phyloP scores from a whole-genome alignment of 495 filamentous ascomycete species.

The Recurvomyces mirabilis region DNA sequence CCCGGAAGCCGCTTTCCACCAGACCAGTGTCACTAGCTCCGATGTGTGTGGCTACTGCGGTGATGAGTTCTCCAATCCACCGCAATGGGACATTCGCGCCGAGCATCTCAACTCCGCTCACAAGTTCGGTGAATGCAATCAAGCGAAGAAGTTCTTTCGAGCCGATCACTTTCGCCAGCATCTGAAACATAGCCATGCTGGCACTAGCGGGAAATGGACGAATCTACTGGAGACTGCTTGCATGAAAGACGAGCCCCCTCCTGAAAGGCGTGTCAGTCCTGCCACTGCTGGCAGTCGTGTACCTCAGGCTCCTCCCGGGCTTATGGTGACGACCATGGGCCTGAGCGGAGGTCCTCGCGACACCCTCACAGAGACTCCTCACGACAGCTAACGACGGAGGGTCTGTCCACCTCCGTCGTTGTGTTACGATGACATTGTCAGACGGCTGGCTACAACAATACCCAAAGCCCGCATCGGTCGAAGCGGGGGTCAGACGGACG shows the following conservation, averaged over 20 bases:
- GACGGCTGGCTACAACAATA: no score
- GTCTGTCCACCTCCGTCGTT: no score
- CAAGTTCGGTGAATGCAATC: constrained; percentile 97
- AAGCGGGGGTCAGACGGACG: no score
- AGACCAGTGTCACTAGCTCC: constrained; percentile 41
- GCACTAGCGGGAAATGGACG: constrained; percentile 96
- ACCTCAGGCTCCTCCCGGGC: constrained; percentile 8
- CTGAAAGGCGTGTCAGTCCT: constrained; percentile 20
- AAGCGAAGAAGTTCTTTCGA: constrained; percentile 94
- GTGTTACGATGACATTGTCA: no score
- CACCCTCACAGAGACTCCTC: no score
- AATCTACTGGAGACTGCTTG: constrained; percentile 95
- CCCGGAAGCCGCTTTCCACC: constrained; percentile 72
- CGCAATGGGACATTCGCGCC: constrained; percentile 74
- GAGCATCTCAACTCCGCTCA: constrained; percentile 81
- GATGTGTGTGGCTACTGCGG: constrained; percentile 96
- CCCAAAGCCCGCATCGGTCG: no score
- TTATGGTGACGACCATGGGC: constrained; percentile 14
- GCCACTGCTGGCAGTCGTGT: neutral
- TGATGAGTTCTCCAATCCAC: constrained; percentile 72
- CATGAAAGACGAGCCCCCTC: constrained; percentile 77
- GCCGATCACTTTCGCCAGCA: constrained; percentile 98
- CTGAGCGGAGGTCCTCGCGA: no score
- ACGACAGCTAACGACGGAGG: no score
- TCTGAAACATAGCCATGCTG: constrained; percentile 93